These are phyloP conservation scores for Thuidium tamariscinum DNA, from an alignment of 225 moss, liverwort and hornwort genomes.

Conservation along the genomic window DNA sequence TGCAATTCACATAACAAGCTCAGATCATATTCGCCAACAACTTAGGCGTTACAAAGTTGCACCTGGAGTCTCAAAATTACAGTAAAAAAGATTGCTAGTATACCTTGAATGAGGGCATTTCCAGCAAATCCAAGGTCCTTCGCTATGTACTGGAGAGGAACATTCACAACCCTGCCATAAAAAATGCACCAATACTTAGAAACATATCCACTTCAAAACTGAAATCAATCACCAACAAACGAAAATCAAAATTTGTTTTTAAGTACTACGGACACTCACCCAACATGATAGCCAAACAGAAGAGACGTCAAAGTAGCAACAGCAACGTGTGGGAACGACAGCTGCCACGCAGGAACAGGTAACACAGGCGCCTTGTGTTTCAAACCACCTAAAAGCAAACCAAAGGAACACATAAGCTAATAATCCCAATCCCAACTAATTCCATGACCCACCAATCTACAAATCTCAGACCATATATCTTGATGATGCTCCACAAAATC, in stretches of 20 bases:
- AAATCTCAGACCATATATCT: not conserved
- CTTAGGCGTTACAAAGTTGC: not conserved
- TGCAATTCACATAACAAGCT: not conserved
- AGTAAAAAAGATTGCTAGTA: not conserved
- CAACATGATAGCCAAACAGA: slow-evolving; percentile 41
- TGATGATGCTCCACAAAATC: not conserved
- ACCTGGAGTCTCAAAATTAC: not conserved
- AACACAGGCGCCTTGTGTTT: not conserved
- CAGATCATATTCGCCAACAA: not conserved
- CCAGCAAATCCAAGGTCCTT: slow-evolving; percentile 42
- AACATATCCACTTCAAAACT: not conserved
- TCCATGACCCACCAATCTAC: not conserved
- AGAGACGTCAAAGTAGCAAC: slow-evolving; percentile 34
- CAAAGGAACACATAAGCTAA: not conserved
- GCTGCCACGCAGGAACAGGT: slow-evolving; percentile 29
- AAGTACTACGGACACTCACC: not conserved
- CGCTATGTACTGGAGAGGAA: slow-evolving; percentile 45
- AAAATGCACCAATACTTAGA: not conserved
- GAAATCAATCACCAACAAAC: not conserved
- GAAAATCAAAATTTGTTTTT: not conserved
- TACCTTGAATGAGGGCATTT: slow-evolving; percentile 40
- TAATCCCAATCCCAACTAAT: not conserved
- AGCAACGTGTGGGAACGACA: slow-evolving; percentile 42
- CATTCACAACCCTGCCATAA: slow-evolving; percentile 40
- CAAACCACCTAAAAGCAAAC: not conserved